Evolutionary conservation across 1,284 basidiomycete species (phyloP), one percentile per base, ranked within the genome.

Genomic region (Melampsora americana): DNA sequence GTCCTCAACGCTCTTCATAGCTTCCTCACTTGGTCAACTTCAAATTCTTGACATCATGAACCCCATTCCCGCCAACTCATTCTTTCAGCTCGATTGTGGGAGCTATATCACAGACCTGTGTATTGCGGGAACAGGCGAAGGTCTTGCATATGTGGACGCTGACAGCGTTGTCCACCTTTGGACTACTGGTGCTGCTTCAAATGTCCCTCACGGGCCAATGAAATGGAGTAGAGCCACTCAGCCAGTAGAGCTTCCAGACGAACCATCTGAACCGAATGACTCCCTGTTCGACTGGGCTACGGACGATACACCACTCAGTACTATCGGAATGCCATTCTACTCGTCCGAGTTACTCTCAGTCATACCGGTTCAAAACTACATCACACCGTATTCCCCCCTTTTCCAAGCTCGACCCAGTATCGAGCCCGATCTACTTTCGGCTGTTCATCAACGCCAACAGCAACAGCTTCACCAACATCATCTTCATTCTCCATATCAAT

Each of bases 291-390:
- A 88, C 14, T 98, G 95, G 94, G 87, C 87, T 3, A 62, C 50
- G n/a, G 88, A 91, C 71, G 86, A 86, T 53, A 95, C 92, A 26
- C 94, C 95, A 0, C 86, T 99, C 69, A 98, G 93, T 81, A 85
- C 87, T 62, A 89, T 99, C 78, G 96, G 96, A 0, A 86, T 98
- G 85, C 95, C 95, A 5, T 87, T 91, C 83, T 98, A 98, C 82
- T 86, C 88, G 66, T 85, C 85, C 4, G 86, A 86, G 5, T 87
- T 98, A 0, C 85, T 98, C 6, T 97, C 94, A 14, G 89, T 90
- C 23, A 90, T 93, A 5, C 80, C 81, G 2, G 32, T 78, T 39
- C 78, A 79, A 26, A 78, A 80, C 65, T 80, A 81, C 87, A 86
- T 87, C 1, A 85, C 87, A 6, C 85, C 86, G 35, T 87, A 90